Percentiles rank a stretch among this genome's conserved stretches.
Conservation (phyloP, 306 rosid genomes). For the Sphenostylis stenocarpa region DNA sequence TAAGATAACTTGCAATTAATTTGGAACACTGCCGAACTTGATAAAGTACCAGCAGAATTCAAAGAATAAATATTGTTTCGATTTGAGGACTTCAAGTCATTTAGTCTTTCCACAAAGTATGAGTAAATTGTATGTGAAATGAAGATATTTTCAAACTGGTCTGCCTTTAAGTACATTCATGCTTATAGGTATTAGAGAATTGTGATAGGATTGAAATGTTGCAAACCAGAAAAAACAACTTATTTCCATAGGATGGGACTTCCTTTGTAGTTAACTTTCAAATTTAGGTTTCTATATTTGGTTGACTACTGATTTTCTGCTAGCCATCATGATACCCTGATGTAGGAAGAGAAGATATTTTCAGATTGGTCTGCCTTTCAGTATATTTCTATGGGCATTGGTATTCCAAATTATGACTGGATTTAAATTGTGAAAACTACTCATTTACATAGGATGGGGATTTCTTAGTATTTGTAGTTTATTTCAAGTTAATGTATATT, state of each 20-base stretch:
- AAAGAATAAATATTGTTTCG: background rate
- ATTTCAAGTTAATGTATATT: background rate
- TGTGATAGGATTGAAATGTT: constrained; percentile 4
- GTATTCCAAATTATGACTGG: background rate
- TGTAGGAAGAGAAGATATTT: constrained; percentile 20
- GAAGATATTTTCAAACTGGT: constrained; percentile 1
- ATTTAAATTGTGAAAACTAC: background rate
- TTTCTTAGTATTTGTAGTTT: constrained; percentile 2
- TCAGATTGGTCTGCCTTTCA: background rate
- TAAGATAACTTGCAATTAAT: background rate
- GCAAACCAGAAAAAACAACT: background rate
- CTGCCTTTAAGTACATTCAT: constrained; percentile 20
- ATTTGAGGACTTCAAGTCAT: constrained; percentile 3
- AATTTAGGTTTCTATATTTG: background rate
- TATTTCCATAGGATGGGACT: background rate
- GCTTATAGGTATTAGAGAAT: constrained; percentile 12
- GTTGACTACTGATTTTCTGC: constrained; percentile 13
- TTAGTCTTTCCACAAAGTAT: background rate
- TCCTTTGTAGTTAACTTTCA: background rate
- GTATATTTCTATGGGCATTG: constrained; percentile 22
- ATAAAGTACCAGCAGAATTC: background rate
- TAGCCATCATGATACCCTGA: constrained; percentile 22
- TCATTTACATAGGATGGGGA: background rate
- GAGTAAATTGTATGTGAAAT: constrained; percentile 19
- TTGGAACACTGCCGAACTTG: background rate